Evolutionary conservation across 2,329 filamentous ascomycete genomes (phyloP).

Genomic region (Pestalotiopsis sp.): DNA sequence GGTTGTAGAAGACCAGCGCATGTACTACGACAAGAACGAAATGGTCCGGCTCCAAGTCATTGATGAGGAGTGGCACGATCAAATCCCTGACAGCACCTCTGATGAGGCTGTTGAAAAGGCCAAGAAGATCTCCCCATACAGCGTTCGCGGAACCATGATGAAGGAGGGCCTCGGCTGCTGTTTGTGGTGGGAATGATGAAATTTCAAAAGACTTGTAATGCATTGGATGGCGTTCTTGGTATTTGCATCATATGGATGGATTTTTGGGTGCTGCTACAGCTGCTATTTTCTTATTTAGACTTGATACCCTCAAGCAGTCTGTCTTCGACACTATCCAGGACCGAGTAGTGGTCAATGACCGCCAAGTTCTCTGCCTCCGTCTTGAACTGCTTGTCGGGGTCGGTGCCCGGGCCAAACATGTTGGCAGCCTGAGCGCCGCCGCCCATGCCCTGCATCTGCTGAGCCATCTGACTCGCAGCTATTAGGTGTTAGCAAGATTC

Average conservation of each 20-base stretch:
- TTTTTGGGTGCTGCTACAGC: constrained; percentile 1
- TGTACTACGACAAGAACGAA: constrained; percentile 91
- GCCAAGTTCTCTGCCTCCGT: constrained; percentile 94
- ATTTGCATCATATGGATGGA: constrained; percentile 11
- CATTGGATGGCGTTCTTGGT: constrained; percentile 10
- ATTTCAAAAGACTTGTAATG: not conserved
- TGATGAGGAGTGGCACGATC: constrained; percentile 88
- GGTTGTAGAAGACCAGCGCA: constrained; percentile 71
- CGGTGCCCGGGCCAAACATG: constrained; percentile 89
- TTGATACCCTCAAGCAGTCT: constrained; percentile 68
- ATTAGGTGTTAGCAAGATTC: constrained; percentile 3
- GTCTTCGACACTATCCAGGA: constrained; percentile 85
- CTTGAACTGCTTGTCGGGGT: constrained; percentile 93
- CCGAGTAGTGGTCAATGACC: constrained; percentile 91
- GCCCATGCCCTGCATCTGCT: constrained; percentile 79
- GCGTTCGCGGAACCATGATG: constrained; percentile 67
- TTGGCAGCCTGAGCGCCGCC: constrained; percentile 65
- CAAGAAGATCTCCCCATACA: constrained; percentile 68
- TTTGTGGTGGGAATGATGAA: constrained; percentile 62
- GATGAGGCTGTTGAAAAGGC: constrained; percentile 59
- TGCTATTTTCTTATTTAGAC: constrained; percentile 33
- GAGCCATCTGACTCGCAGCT: constrained; percentile 91
- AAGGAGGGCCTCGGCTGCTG: constrained; percentile 64
- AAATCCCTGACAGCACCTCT: constrained; percentile 71
- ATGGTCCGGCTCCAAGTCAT: constrained; percentile 85